phyloP scores from a whole-genome alignment of 106 monocot species.

The Hemerocallis citrina region DNA sequence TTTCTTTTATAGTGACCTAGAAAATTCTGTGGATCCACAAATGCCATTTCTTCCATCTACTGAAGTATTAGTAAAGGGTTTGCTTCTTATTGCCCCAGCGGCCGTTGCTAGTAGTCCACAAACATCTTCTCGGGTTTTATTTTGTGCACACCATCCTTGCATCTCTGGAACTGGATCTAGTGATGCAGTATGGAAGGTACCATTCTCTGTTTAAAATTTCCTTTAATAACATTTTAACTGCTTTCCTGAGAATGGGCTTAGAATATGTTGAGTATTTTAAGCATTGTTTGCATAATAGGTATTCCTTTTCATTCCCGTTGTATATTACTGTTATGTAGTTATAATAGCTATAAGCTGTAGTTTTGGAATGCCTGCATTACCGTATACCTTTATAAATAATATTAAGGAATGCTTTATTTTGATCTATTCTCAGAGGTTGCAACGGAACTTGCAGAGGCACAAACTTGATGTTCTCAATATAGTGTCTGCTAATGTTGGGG shows the following conservation, averaged over 20 bases:
- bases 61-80: slow-evolving; percentile 70
- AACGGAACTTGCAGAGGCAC: slow-evolving; percentile 40
- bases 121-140: slow-evolving; percentile 46
- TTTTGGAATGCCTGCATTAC: background rate
- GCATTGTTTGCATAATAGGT: too few relatives aligned
- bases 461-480: slow-evolving; percentile 49
- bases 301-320: too few relatives aligned
- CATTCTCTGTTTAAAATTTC: too few relatives aligned
- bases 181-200: slow-evolving; percentile 83
- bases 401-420: background rate
- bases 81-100: slow-evolving; percentile 70
- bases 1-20: slow-evolving; percentile 54
- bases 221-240: background rate
- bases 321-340: too few relatives aligned
- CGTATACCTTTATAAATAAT: too few relatives aligned
- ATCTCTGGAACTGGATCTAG: slow-evolving; percentile 16
- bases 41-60: slow-evolving; percentile 63
- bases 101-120: slow-evolving; percentile 35
- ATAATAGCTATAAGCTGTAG: too few relatives aligned
- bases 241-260: background rate
- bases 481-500: slow-evolving; percentile 42
- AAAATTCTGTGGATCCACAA: slow-evolving; percentile 47
- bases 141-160: slow-evolving; percentile 89
- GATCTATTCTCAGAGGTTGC: slow-evolving; percentile 57
- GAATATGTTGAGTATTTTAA: background rate